A percentile compares a stretch with the other conserved stretches of the same genome.
Conservation (phyloP, 495 filamentous ascomycete species). For the Penicillium dipodomyicola region DNA sequence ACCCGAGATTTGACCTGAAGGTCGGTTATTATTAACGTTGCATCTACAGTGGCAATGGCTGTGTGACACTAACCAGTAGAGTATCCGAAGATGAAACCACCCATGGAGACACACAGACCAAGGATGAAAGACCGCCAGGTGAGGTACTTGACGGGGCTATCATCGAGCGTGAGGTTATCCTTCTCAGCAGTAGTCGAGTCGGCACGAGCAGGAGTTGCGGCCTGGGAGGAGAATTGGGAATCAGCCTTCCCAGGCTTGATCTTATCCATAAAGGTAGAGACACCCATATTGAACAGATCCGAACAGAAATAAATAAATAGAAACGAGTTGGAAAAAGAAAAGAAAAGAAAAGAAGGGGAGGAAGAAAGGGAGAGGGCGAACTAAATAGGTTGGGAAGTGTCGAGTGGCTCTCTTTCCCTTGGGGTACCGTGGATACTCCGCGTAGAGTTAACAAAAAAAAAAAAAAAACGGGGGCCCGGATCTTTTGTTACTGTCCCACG, state of each 20-base stretch:
- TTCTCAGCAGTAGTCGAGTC: conserved; percentile 40
- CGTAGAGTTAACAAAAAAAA: background rate
- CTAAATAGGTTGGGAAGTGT: conserved; percentile 28
- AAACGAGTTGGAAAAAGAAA: conserved; percentile 13
- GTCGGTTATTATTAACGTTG: background rate
- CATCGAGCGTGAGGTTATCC: conserved; percentile 41
- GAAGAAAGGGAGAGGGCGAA: conserved; percentile 8
- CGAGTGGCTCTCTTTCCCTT: conserved; percentile 22
- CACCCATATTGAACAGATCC: conserved; percentile 35
- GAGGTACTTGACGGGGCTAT: conserved; percentile 47
- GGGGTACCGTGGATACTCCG: conserved; percentile 33
- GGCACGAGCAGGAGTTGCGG: conserved; percentile 38
- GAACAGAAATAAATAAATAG: background rate
- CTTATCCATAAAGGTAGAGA: conserved; percentile 34
- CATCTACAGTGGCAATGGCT: conserved; percentile 8
- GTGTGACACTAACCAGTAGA: conserved; percentile 52
- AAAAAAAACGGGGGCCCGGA: conserved; percentile 39
- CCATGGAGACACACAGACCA: conserved; percentile 60
- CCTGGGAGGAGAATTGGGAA: conserved; percentile 35
- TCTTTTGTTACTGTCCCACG: conserved; percentile 29
- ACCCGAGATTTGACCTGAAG: conserved; percentile 53
- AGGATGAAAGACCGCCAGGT: conserved; percentile 52
- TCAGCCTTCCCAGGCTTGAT: conserved; percentile 33
- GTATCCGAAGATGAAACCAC: conserved; percentile 76
- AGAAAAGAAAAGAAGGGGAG: conserved; percentile 5